phyloP scores from a whole-genome alignment of 805 yeast genomes.

The Candida anglica region DNA sequence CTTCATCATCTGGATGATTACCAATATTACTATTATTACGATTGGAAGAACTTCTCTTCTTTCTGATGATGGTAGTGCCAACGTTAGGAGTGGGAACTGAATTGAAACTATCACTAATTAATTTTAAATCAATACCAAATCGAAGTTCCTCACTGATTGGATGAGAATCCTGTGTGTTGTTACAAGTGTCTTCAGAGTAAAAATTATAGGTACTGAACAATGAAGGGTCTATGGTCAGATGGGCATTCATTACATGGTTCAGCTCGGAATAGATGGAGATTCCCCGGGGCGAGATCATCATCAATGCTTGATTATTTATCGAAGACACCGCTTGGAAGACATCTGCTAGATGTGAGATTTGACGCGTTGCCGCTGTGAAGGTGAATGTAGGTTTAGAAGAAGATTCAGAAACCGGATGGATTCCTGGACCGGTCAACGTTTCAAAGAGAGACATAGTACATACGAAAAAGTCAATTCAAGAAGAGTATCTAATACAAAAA shows the following conservation, averaged over 20 bases:
- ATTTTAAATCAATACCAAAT: conserved; percentile 34
- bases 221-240: conserved; percentile 32
- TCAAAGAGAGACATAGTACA: no score
- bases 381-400: conserved; percentile 2
- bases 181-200: conserved; percentile 7
- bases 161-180: conserved; percentile 5
- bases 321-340: conserved; percentile 28
- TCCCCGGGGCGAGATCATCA: conserved; percentile 29
- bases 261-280: conserved; percentile 30
- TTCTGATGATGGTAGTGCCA: conserved; percentile 5
- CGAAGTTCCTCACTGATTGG: conserved; percentile 8
- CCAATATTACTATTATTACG: not conserved
- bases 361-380: conserved; percentile 35
- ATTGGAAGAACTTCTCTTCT: not conserved
- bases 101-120: conserved; percentile 32
- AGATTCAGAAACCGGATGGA: not conserved
- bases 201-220: conserved; percentile 28
- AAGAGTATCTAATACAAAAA: no score
- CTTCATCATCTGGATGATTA: conserved; percentile 1
- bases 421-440: no score
- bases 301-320: conserved; percentile 29
- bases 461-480: no score
- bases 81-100: conserved; percentile 20
- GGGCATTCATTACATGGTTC: conserved; percentile 34
- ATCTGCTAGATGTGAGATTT: conserved; percentile 35